These are phyloP conservation scores for Macrolepiota dolichaula DNA, from an alignment of 768 basidiomycete genomes.

Conservation along the genomic window DNA sequence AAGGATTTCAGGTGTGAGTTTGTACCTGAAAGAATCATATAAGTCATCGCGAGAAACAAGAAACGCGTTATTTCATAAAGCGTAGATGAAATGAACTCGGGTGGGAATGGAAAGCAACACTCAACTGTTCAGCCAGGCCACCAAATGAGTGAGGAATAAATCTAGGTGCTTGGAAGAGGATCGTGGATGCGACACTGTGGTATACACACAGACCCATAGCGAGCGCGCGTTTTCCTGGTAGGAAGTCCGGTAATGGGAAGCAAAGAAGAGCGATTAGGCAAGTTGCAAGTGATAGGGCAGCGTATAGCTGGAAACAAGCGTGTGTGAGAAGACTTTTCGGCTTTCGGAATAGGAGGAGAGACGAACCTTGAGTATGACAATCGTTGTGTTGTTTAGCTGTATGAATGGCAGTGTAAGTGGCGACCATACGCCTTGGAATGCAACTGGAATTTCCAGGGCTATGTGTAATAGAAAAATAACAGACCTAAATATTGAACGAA, in stretches of 20 bases:
- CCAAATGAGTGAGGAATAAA: conserved; percentile 79
- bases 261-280: conserved; percentile 64
- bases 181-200: conserved; percentile 68
- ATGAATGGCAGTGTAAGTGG: conserved; percentile 67
- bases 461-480: conserved; percentile 76
- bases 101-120: conserved; percentile 23
- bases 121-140: conserved; percentile 50
- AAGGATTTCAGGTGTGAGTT: conserved; percentile 65
- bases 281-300: conserved; percentile 55
- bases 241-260: conserved; percentile 73
- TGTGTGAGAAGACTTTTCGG: neutral
- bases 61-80: neutral
- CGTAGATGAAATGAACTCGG: neutral
- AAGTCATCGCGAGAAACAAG: neutral
- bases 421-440: conserved; percentile 70
- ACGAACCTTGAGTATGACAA: conserved; percentile 69
- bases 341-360: neutral
- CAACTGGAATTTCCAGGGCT: conserved; percentile 74
- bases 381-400: conserved; percentile 77
- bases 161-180: conserved; percentile 72
- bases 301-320: conserved; percentile 52
- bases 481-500: conserved; percentile 27
- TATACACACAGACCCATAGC: conserved; percentile 76
- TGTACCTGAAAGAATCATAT: conserved; percentile 34
- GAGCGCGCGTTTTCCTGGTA: conserved; percentile 82